Evolutionary conservation across 164 flowering plant genomes (phyloP), one percentile per base, ranked within the genome.

Genomic region (Warburgia ugandensis): DNA sequence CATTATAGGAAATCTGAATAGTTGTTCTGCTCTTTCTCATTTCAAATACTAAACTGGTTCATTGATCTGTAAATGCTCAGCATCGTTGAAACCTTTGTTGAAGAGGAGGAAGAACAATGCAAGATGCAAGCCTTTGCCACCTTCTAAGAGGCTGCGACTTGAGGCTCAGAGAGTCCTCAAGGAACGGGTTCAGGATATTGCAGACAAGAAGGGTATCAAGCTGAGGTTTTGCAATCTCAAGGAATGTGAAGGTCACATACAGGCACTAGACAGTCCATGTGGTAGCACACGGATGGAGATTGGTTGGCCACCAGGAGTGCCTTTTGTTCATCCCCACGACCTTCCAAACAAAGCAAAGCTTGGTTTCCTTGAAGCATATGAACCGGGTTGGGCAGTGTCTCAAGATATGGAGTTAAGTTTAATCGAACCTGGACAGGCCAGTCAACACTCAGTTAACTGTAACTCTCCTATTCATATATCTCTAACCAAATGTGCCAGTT

Each of bases 241-340:
- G 71, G 98, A 91, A 37, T 91, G 98, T 51, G 96, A 91, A 66
- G 73, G 52, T 64, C 96, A 91, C 61, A 67, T 85, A 52, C 84
- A 77, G 33, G 61, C 80, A 22, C 65, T 78, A 32, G 90, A 91
- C 50, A 85, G 95, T 61, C 98, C 96, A 23, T 91, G 98, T 65
- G 80, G 81, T 32, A 71, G 52, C 62, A 69, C 76, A 51, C 73
- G 96, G 56, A 68, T 81, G 82, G 94, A 91, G 73, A 81, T 91
- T 48, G 96, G 96, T 13, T 91, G 98, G 96, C 96, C 98, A 42
- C 86, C 77, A 16, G 98, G 98, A 43, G 96, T 91, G 37, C 96
- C 96, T 10, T 91, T 91, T 81, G 98, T 91, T 70, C 98, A 91
- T 73, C 98, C 98, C 43, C 98, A 91, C 62, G 98, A 91, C 72